phyloP scores from a whole-genome alignment of 257 asterid species.

The Solanum paucissectum region DNA sequence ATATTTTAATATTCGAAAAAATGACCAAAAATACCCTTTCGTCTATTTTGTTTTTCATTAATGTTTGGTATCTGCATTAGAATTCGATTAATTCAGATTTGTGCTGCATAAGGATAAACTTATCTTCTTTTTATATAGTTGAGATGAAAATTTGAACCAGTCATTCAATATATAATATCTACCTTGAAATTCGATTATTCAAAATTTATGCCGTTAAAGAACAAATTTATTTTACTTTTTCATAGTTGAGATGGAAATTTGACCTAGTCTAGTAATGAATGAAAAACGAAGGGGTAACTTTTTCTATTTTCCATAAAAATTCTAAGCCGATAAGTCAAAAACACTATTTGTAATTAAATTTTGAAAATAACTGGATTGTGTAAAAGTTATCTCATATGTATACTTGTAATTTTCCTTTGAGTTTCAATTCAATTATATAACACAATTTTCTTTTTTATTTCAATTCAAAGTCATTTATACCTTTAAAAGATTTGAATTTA shows the following conservation, averaged over 20 bases:
- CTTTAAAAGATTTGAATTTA: too few relatives aligned
- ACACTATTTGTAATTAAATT: not conserved
- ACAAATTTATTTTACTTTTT: too few relatives aligned
- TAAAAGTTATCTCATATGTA: not conserved
- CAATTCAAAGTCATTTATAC: too few relatives aligned
- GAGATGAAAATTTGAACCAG: too few relatives aligned
- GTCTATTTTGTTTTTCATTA: too few relatives aligned
- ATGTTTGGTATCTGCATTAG: too few relatives aligned
- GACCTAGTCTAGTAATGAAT: too few relatives aligned
- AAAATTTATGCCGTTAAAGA: too few relatives aligned
- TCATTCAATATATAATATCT: too few relatives aligned
- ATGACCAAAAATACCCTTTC: not conserved
- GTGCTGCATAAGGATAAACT: not conserved
- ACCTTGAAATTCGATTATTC: too few relatives aligned
- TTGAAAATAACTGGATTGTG: not conserved
- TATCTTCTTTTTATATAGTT: too few relatives aligned
- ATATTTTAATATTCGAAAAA: not conserved
- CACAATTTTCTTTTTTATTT: not conserved
- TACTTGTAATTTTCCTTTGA: not conserved
- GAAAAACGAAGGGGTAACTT: not conserved
- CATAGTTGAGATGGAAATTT: not conserved
- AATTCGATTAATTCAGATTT: too few relatives aligned
- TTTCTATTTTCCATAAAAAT: not conserved
- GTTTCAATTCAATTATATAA: not conserved
- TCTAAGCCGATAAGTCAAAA: not conserved